A percentile compares a stretch with the other conserved stretches of the same genome.
phyloP scores from a whole-genome alignment of 139 green algal genomes.

The Chlorella sp. region DNA sequence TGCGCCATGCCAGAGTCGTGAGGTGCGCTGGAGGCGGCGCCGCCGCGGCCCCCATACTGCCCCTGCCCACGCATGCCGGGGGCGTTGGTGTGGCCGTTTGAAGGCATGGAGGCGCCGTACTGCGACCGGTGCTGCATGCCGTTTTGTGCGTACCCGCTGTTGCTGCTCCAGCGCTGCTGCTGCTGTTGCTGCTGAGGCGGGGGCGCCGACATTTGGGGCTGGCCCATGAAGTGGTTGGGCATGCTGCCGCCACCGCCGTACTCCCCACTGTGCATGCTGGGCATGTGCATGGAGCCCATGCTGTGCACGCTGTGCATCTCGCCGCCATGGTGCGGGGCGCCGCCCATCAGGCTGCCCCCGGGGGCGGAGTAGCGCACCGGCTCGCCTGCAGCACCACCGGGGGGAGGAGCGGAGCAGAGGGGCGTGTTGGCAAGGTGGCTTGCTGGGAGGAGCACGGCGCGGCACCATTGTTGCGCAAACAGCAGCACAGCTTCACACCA shows the following conservation, averaged over 20 bases:
- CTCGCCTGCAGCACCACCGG: too few relatives aligned
- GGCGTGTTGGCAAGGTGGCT: neutral
- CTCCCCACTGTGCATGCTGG: neutral
- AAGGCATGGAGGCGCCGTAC: neutral
- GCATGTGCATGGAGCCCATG: neutral
- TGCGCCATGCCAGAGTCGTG: neutral
- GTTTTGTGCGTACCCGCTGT: neutral
- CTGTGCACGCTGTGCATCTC: neutral
- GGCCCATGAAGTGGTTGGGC: neutral
- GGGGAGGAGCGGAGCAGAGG: too few relatives aligned
- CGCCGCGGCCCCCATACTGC: neutral
- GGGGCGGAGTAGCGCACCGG: slow-evolving; percentile 17
- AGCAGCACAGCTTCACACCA: neutral
- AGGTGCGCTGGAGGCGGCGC: neutral
- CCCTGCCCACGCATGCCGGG: neutral
- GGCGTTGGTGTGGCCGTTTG: neutral
- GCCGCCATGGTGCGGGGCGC: neutral
- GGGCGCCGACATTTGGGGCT: neutral
- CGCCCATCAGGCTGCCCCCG: neutral
- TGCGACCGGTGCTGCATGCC: neutral
- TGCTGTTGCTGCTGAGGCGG: neutral
- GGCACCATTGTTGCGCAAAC: too few relatives aligned
- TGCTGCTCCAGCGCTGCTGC: slow-evolving; percentile 7
- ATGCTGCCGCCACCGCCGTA: neutral
- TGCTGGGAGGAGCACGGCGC: neutral